Evolutionary conservation across 2,329 filamentous ascomycete species (phyloP).

Genomic region (Colletotrichum musae): DNA sequence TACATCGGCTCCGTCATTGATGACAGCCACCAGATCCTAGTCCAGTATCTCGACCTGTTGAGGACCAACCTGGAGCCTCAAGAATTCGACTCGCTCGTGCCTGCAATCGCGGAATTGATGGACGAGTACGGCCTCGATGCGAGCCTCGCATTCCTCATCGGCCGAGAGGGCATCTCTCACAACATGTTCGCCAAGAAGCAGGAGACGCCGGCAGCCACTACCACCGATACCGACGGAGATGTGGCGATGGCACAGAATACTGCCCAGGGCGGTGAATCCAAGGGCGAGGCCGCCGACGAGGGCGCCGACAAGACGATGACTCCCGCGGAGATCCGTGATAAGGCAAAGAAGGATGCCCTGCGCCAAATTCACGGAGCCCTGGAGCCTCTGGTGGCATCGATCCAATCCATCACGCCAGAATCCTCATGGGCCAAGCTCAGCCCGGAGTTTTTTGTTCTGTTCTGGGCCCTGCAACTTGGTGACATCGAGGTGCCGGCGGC

Average conservation of each 20-base stretch:
- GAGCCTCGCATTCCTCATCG: constrained; percentile 87
- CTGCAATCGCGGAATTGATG: constrained; percentile 81
- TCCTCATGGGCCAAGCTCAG: constrained; percentile 80
- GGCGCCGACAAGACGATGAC: constrained; percentile 47
- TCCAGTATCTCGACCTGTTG: constrained; percentile 91
- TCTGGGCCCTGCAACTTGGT: constrained; percentile 90
- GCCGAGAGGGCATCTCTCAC: constrained; percentile 79
- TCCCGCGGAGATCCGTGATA: constrained; percentile 47
- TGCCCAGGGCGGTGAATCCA: no score
- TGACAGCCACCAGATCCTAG: constrained; percentile 87
- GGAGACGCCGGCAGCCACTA: constrained; percentile 43
- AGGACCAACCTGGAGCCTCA: constrained; percentile 82
- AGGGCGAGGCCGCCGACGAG: constrained; percentile 51
- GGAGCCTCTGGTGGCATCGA: constrained; percentile 78
- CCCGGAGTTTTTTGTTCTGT: constrained; percentile 87
- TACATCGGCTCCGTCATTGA: constrained; percentile 90
- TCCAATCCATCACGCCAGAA: constrained; percentile 73
- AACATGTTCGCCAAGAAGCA: constrained; percentile 63
- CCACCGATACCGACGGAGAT: constrained; percentile 71
- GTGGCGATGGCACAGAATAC: constrained; percentile 55
- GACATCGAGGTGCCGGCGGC: constrained; percentile 84
- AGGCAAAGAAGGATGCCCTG: constrained; percentile 59
- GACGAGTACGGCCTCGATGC: constrained; percentile 84
- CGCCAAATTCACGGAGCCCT: constrained; percentile 76
- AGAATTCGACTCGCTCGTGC: constrained; percentile 85